Evolutionary conservation across 2,329 filamentous ascomycete species (phyloP).

Genomic region (Fusarium tupiense): DNA sequence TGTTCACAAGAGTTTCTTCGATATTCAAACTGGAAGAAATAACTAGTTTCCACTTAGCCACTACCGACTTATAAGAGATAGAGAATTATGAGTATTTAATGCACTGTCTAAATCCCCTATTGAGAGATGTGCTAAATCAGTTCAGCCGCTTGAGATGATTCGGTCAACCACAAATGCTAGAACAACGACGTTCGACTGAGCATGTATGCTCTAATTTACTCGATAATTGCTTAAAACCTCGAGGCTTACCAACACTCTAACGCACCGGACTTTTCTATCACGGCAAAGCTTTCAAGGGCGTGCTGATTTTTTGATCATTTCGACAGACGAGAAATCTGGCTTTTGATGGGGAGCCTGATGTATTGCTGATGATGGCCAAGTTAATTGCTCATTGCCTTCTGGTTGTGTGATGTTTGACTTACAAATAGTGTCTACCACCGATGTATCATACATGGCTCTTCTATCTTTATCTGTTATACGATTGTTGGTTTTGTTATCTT

Average conservation of each 20-base stretch:
- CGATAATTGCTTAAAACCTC: neutral
- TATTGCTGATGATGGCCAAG: neutral
- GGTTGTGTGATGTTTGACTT: neutral
- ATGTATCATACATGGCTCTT: neutral
- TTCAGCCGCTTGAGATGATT: neutral
- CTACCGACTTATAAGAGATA: neutral
- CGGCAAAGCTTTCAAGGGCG: too few relatives aligned
- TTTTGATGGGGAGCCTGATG: too few relatives aligned
- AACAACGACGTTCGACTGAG: neutral
- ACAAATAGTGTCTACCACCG: neutral
- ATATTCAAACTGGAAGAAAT: neutral
- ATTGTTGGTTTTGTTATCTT: too few relatives aligned
- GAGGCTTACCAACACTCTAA: neutral
- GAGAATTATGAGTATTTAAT: neutral
- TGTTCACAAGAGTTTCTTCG: neutral
- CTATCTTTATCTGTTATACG: too few relatives aligned
- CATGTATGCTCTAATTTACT: neutral
- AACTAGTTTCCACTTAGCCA: neutral
- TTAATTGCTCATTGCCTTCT: too few relatives aligned
- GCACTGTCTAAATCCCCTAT: accelerated
- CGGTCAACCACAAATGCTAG: neutral
- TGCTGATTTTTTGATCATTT: too few relatives aligned
- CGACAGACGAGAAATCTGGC: neutral
- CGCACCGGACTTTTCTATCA: neutral
- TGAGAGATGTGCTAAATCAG: neutral